Base-by-base conservation (phyloP, 306 rosid species). In the Boehmeria nivea region DNA sequence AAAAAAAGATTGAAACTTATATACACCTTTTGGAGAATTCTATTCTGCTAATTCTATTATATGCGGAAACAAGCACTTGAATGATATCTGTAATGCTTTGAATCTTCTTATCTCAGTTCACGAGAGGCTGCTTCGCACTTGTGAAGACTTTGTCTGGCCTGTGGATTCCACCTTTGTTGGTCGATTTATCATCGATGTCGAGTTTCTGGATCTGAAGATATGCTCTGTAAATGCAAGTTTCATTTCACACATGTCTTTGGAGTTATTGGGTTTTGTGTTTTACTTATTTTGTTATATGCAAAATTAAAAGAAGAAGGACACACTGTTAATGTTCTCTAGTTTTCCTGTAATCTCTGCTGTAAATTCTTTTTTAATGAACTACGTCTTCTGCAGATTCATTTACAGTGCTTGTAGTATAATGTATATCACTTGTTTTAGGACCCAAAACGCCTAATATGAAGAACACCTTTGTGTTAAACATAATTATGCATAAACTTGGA, bases 201-300 rank as follows among this genome's bases (percentile, higher is more conserved):
- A 89, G 65, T 89, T 89, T 73, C 91, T 86, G 34, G 95, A 86
- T 78, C 65, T 86, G 51, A 89, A 81, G 87, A 73, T 79, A 63
- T 66, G 59, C 75, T 62, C 85, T 61, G 50, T 54, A 43, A 77
- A 74, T 71, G 97, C 85, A 64, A 89, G 95, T 81, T 67, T 50
- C 56, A 51, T 25, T 66, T 12, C 31, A 28, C 36, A 14, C 8
- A 45, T 57, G 42, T 47, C 51, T 53, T 43, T 18, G 9, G 12
- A 43, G 42, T 11, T 57, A 15, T 39, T 46, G 17, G 17, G 8
- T 7, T 21, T 1, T 6, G 17, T 48, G 27, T 21, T 48, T 12
- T 11, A 11, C 3, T 3, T 8, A 15, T 21, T 23, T 23, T 46
- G 4, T 46, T 43, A 43, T 9, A 43, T 43, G 47, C 47, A 6